Evolutionary conservation across 805 yeast species (phyloP).

Genomic region (Barnettozyma vustinii): DNA sequence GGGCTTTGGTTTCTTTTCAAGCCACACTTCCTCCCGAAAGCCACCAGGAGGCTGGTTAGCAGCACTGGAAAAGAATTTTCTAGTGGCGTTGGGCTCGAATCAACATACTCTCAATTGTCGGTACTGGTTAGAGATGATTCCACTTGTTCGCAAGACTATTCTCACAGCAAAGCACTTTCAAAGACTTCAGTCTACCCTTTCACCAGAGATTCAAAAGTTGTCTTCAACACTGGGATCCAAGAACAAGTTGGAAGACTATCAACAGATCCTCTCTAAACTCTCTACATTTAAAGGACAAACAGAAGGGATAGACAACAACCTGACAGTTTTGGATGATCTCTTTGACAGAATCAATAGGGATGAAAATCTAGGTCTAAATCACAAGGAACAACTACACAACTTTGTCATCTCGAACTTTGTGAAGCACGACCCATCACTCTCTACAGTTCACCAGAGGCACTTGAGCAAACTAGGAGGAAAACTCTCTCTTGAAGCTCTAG

Average conservation of each 20-base stretch:
- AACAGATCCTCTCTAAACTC: background rate
- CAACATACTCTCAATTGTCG: too few relatives aligned
- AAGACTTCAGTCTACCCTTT: conserved; percentile 1
- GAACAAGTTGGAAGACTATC: background rate
- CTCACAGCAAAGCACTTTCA: background rate
- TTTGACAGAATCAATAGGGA: conserved; percentile 7
- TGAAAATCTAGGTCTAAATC: background rate
- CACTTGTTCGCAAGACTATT: background rate
- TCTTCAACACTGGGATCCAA: background rate
- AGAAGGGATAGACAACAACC: background rate
- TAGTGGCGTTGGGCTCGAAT: background rate
- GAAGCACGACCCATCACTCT: conserved; percentile 27
- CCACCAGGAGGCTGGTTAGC: background rate
- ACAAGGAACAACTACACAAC: conserved; percentile 16
- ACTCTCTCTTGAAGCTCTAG: conserved; percentile 22
- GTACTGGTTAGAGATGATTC: background rate
- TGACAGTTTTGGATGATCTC: conserved; percentile 2
- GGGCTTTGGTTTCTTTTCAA: conserved; percentile 1
- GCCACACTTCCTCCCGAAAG: background rate
- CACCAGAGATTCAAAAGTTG: background rate
- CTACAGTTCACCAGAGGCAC: conserved; percentile 26
- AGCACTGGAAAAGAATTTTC: background rate
- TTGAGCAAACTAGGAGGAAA: conserved; percentile 20
- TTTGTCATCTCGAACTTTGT: conserved; percentile 20
- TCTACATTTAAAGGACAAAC: background rate